Base-by-base conservation (phyloP, 805 yeast species). In the Yamadazyma nakazawae region DNA sequence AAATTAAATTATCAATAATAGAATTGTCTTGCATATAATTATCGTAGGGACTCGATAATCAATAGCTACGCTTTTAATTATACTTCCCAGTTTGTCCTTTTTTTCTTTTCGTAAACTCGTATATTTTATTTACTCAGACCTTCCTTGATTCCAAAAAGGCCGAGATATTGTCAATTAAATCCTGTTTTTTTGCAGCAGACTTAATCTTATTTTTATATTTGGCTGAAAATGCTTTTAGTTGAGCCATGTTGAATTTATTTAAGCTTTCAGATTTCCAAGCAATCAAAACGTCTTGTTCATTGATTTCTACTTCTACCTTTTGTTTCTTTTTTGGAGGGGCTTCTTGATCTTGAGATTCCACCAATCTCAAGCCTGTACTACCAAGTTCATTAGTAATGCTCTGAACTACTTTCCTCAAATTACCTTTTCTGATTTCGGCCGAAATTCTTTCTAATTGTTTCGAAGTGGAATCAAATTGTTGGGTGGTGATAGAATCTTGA, bases 211-310 rank as follows among this genome's bases (percentile, higher is more conserved):
- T 62, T 36, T 64, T 62, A 50, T 74, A 67, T 19, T 64, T 58
- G 17, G 54, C 56, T 41, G 69, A 66, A 49, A 70, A 78, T n/a
- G 54, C 59, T 48, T 62, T 66, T 30, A 79, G 58, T 50, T 78
- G 80, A 3, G 64, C 64, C 34, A 69, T 69, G n/a, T 70, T 72
- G 47, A 72, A 75, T 18, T 56, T 50, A 6, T 48, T 44, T 61
- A 76, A 63, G 3, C 54, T 45, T 36, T 66, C 57, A 30, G 63
- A 48, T 46, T 68, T 68, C 76, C 78, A 76, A 3, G 76, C 74
- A 12, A 63, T 57, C 19, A 74, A 51, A 4, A 76, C 64, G 10
- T 67, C 73, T 7, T 64, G 64, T 46, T 75, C 79, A 4, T 62
- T 62, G 46, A 66, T 45, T 25, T 47, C 47, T 5, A 40, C 51